phyloP scores from a whole-genome alignment of 2,329 filamentous ascomycete genomes.

The Mariannaea sp. region DNA sequence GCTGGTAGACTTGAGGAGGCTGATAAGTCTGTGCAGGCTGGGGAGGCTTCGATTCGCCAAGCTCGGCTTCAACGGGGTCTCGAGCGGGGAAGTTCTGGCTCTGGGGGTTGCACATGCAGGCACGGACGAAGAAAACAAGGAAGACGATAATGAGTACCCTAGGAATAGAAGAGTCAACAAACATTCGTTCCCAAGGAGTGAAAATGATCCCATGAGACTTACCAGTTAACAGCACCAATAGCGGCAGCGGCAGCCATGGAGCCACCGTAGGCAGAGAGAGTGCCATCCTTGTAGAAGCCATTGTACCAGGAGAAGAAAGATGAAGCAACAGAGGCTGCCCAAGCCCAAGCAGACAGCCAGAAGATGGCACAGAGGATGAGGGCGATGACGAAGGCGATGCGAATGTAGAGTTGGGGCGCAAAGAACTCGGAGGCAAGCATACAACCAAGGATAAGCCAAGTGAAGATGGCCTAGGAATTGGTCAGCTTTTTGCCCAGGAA shows the following conservation, averaged over 20 bases:
- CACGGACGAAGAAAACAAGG: conserved; percentile 46
- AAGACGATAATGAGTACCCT: conserved; percentile 48
- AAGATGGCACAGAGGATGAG: conserved; percentile 48
- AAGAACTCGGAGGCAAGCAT: conserved; percentile 45
- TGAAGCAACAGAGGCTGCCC: conserved; percentile 46
- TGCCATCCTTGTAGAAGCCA: conserved; percentile 21
- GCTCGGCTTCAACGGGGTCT: conserved; percentile 19
- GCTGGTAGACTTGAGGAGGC: background rate
- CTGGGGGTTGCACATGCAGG: conserved; percentile 34
- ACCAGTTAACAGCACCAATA: conserved; percentile 50
- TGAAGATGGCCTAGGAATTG: conserved; percentile 45
- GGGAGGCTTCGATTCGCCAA: conserved; percentile 22
- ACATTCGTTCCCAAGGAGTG: background rate
- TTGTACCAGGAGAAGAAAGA: conserved; percentile 34
- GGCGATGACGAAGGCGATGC: conserved; percentile 42
- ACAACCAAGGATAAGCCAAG: conserved; percentile 48
- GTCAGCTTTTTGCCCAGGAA: conserved; percentile 12
- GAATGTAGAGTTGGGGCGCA: conserved; percentile 43
- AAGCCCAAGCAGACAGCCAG: conserved; percentile 47
- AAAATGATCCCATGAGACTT: conserved; percentile 10
- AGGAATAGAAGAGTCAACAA: background rate
- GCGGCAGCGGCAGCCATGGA: conserved; percentile 47
- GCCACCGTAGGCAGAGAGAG: conserved; percentile 31
- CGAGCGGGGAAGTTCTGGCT: conserved; percentile 18
- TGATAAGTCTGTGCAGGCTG: background rate